Conservation (phyloP, 768 basidiomycete genomes). For the Amanita thiersii region DNA sequence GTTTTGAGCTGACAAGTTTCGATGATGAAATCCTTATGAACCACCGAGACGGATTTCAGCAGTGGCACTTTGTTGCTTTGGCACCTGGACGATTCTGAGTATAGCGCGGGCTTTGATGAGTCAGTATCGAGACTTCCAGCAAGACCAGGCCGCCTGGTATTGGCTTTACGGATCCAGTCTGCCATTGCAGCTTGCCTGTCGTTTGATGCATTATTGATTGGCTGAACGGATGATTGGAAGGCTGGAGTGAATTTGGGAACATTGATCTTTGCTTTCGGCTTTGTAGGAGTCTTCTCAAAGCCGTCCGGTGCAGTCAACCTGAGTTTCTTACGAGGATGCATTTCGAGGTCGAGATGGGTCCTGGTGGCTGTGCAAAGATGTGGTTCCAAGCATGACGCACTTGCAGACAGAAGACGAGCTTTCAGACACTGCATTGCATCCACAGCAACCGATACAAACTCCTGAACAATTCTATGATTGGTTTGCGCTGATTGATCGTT, state of each 20-base stretch:
- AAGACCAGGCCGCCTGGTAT: no score
- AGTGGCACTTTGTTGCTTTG: neutral
- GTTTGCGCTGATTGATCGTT: slow-evolving; percentile 83
- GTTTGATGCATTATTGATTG: no score
- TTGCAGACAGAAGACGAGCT: no score
- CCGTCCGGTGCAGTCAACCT: slow-evolving; percentile 3
- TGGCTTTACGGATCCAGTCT: no score
- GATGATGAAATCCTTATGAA: neutral
- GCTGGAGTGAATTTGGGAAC: slow-evolving; percentile 5
- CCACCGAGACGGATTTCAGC: neutral
- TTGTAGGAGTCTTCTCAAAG: slow-evolving; percentile 2
- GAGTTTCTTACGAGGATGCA: slow-evolving; percentile 8
- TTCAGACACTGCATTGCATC: slow-evolving; percentile 43
- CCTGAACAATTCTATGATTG: slow-evolving; percentile 98
- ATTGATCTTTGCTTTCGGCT: slow-evolving; percentile 1
- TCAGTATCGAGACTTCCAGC: no score
- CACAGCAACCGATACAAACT: slow-evolving; percentile 73
- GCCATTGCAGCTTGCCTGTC: neutral
- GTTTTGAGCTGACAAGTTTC: neutral
- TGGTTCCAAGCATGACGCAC: no score
- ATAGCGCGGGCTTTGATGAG: no score
- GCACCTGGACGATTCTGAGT: no score
- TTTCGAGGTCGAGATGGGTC: slow-evolving; percentile 2
- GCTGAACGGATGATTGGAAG: slow-evolving; percentile 1
- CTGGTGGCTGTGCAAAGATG: no score